Conservation (phyloP, 768 basidiomycete genomes). For the Xerocomus brunneocitrinus region DNA sequence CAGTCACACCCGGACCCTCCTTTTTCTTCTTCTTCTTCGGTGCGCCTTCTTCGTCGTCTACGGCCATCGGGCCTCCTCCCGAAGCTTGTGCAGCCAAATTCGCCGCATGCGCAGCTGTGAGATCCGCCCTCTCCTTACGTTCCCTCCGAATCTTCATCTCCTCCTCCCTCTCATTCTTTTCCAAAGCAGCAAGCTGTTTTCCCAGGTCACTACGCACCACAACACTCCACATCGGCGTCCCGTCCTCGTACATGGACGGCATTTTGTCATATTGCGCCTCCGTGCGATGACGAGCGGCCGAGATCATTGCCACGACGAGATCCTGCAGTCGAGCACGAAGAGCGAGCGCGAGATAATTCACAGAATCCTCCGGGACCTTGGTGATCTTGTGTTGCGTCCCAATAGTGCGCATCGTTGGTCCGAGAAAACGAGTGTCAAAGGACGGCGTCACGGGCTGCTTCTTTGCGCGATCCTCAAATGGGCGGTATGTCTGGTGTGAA, state of each 20-base stretch:
- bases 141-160: slow-evolving; percentile 71
- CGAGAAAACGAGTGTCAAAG: slow-evolving; percentile 64
- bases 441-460: slow-evolving; percentile 69
- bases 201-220: slow-evolving; percentile 72
- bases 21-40: slow-evolving; percentile 81
- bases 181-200: slow-evolving; percentile 71
- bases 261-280: slow-evolving; percentile 67
- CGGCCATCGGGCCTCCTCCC: slow-evolving; percentile 28
- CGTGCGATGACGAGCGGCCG: slow-evolving; percentile 62
- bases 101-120: slow-evolving; percentile 65
- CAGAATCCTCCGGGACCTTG: slow-evolving; percentile 62
- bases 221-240: slow-evolving; percentile 79
- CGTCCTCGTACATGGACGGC: slow-evolving; percentile 61
- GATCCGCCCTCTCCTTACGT: slow-evolving; percentile 71
- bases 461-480: slow-evolving; percentile 72
- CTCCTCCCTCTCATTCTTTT: slow-evolving; percentile 79
- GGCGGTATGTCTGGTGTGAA: slow-evolving; percentile 56
- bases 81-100: slow-evolving; percentile 56
- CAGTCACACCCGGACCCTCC: slow-evolving; percentile 79
- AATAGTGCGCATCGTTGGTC: slow-evolving; percentile 63
- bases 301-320: slow-evolving; percentile 62
- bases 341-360: slow-evolving; percentile 76
- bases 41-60: slow-evolving; percentile 48
- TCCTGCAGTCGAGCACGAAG: slow-evolving; percentile 71
- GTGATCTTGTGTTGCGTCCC: slow-evolving; percentile 66